These are phyloP conservation scores for Biscutella laevigata DNA, from an alignment of 441 rosid genomes.

Conservation along the genomic window DNA sequence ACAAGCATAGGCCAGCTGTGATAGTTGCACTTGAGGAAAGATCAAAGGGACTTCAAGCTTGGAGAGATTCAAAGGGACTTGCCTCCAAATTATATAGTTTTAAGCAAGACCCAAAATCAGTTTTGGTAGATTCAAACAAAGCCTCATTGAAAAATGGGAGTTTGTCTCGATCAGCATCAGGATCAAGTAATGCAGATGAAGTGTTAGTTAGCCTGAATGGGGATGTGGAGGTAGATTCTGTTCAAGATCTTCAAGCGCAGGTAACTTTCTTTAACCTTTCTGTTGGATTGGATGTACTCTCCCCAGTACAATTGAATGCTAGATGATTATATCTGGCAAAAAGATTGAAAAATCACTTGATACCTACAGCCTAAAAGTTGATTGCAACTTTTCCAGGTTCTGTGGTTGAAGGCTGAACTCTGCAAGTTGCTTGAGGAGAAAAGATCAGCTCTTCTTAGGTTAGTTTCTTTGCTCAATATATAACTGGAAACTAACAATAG, in stretches of 20 bases:
- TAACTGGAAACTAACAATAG: neutral
- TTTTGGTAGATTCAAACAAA: constrained; percentile 51
- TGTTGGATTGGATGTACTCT: constrained; percentile 12
- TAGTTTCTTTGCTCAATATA: constrained; percentile 9
- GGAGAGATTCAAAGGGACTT: constrained; percentile 80
- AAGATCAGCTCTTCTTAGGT: constrained; percentile 91
- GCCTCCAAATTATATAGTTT: constrained; percentile 88
- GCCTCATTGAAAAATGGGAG: constrained; percentile 45
- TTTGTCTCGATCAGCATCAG: constrained; percentile 63
- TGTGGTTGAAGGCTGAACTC: constrained; percentile 87
- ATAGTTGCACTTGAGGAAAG: constrained; percentile 80
- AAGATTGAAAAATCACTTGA: neutral
- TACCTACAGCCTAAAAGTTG: constrained; percentile 7
- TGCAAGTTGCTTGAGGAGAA: constrained; percentile 94
- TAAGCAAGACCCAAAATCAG: constrained; percentile 68
- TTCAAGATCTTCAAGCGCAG: constrained; percentile 90
- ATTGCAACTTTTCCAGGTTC: constrained; percentile 47
- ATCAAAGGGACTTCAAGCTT: constrained; percentile 87
- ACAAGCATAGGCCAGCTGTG: constrained; percentile 81
- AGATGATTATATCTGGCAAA: neutral
- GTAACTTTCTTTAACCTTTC: constrained; percentile 31
- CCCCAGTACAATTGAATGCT: neutral
- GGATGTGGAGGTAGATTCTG: constrained; percentile 62
- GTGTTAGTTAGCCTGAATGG: constrained; percentile 60
- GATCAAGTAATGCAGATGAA: constrained; percentile 72